A percentile compares a stretch with the other conserved stretches of the same genome.
phyloP scores from a whole-genome alignment of 768 basidiomycete species.

The Lactifluus subvellereus region DNA sequence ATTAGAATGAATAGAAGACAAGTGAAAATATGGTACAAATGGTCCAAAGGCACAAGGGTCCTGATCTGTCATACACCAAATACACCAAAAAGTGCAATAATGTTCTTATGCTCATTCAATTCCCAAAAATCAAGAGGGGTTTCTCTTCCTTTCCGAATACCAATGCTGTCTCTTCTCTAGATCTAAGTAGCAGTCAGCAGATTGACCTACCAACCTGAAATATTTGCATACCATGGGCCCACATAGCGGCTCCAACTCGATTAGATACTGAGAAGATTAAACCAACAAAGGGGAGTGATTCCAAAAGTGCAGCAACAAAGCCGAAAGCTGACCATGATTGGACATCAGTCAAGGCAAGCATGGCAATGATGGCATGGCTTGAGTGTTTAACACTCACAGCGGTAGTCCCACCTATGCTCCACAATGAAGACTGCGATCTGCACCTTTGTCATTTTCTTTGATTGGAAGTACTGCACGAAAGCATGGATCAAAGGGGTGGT shows the following conservation, averaged over 20 bases:
- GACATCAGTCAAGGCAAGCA: background rate
- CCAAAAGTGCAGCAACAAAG: conserved; percentile 75
- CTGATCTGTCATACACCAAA: too few species aligned
- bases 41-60: too few species aligned
- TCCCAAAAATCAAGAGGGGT: background rate
- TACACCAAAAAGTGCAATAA: too few species aligned
- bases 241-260: conserved; percentile 91
- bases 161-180: conserved; percentile 54
- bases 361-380: background rate
- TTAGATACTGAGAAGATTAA: conserved; percentile 81
- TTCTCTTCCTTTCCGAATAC: conserved; percentile 33
- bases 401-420: conserved; percentile 87
- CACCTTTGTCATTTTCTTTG: conserved; percentile 72
- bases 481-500: background rate
- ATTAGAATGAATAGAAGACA: too few species aligned
- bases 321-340: conserved; percentile 58
- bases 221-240: conserved; percentile 61
- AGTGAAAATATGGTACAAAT: too few species aligned
- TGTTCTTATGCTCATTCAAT: too few species aligned
- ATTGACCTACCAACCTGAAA: background rate
- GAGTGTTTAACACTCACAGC: conserved; percentile 40
- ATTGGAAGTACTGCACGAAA: conserved; percentile 64
- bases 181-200: conserved; percentile 34
- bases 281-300: conserved; percentile 76
- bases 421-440: conserved; percentile 76